These are phyloP conservation scores for Candida suzukii DNA, from an alignment of 805 yeast genomes.

Conservation along the genomic window DNA sequence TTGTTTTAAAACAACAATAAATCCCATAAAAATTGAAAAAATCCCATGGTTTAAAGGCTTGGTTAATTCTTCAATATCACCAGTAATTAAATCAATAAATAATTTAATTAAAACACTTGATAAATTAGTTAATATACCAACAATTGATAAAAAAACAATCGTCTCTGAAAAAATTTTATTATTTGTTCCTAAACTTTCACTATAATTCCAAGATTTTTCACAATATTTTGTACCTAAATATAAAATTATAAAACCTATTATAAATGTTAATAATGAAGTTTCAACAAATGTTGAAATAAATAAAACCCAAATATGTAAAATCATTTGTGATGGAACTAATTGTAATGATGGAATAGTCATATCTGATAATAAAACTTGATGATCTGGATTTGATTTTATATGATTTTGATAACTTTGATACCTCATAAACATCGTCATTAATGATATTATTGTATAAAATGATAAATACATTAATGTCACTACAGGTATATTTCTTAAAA, in stretches of 20 bases:
- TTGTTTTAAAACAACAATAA: slow-evolving; percentile 50
- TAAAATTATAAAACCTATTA: slow-evolving; percentile 31
- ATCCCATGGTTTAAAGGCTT: slow-evolving; percentile 47
- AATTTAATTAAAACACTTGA: slow-evolving; percentile 35
- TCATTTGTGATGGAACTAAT: slow-evolving; percentile 51
- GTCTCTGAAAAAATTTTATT: slow-evolving; percentile 30
- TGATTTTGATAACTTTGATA: slow-evolving; percentile 23
- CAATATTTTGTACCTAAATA: slow-evolving; percentile 37
- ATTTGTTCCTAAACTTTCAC: slow-evolving; percentile 8
- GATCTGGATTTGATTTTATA: not conserved
- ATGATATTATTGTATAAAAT: slow-evolving; percentile 32
- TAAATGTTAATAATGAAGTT: slow-evolving; percentile 37
- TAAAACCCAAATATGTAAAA: slow-evolving; percentile 59
- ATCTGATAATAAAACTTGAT: slow-evolving; percentile 16
- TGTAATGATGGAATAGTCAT: slow-evolving; percentile 53
- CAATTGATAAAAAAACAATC: slow-evolving; percentile 41
- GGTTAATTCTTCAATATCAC: slow-evolving; percentile 31
- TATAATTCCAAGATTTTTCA: slow-evolving; percentile 41
- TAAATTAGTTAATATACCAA: slow-evolving; percentile 51
- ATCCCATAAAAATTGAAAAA: slow-evolving; percentile 41
- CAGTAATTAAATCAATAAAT: slow-evolving; percentile 26
- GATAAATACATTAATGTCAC: slow-evolving; percentile 40
- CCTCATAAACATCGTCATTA: slow-evolving; percentile 35
- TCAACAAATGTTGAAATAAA: slow-evolving; percentile 62
- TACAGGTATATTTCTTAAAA: slow-evolving; percentile 29